Percentiles rank a stretch among this genome's conserved stretches.
phyloP scores from a whole-genome alignment of 2,329 filamentous ascomycete genomes.

The Fusarium pseudograminearum region DNA sequence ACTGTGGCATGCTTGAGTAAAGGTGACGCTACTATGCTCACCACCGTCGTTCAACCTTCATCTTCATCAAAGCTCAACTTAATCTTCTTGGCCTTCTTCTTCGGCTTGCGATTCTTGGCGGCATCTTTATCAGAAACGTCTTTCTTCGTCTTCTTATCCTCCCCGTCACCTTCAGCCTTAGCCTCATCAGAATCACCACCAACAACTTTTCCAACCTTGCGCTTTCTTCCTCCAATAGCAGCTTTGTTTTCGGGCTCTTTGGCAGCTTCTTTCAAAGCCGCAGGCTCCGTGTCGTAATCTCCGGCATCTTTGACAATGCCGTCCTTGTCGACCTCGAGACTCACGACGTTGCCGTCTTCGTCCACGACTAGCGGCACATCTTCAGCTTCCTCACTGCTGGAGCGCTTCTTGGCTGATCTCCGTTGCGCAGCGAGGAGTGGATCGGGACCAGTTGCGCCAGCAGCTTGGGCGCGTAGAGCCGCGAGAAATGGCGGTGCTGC shows the following conservation, averaged over 20 bases:
- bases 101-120: slow-evolving; percentile 52
- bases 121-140: slow-evolving; percentile 46
- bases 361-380: slow-evolving; percentile 82
- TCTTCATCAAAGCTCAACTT: slow-evolving; percentile 77
- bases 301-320: slow-evolving; percentile 55
- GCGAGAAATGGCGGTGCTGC: slow-evolving; percentile 72
- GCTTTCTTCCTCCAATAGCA: slow-evolving; percentile 61
- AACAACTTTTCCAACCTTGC: slow-evolving; percentile 60
- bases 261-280: slow-evolving; percentile 51
- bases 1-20: not conserved
- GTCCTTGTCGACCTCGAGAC: slow-evolving; percentile 60
- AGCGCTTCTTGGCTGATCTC: slow-evolving; percentile 65
- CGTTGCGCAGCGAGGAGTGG: slow-evolving; percentile 63
- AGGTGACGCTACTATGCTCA: slow-evolving; percentile 13
- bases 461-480: slow-evolving; percentile 65
- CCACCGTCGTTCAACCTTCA: slow-evolving; percentile 55
- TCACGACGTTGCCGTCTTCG: slow-evolving; percentile 74
- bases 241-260: slow-evolving; percentile 47
- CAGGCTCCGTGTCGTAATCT: slow-evolving; percentile 37
- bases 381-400: slow-evolving; percentile 77
- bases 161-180: slow-evolving; percentile 23
- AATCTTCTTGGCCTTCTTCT: slow-evolving; percentile 72
- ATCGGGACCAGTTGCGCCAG: slow-evolving; percentile 64
- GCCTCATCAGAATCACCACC: slow-evolving; percentile 51
- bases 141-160: slow-evolving; percentile 27